These are phyloP conservation scores for Rhodotorula sp. DNA, from an alignment of 1,284 basidiomycete species.

Conservation along the genomic window DNA sequence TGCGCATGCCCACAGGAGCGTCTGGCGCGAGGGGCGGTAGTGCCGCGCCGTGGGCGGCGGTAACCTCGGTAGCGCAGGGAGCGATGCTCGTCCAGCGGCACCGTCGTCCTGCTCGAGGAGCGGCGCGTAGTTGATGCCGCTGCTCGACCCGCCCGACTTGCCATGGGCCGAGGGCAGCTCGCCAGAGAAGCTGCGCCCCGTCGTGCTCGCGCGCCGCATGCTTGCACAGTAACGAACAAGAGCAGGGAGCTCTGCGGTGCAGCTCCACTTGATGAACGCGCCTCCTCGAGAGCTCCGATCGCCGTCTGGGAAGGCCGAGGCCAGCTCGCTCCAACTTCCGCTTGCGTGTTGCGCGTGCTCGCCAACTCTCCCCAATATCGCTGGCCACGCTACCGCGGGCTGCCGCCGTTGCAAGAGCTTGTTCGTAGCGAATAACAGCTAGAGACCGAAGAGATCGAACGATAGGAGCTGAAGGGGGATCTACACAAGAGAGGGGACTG, in stretches of 20 bases:
- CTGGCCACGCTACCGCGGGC: no score
- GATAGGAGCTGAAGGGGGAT: background rate
- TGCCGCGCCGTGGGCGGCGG: background rate
- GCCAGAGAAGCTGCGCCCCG: background rate
- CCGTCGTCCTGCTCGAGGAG: background rate
- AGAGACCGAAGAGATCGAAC: background rate
- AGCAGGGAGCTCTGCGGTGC: no score
- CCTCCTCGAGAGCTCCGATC: no score
- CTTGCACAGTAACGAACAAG: background rate
- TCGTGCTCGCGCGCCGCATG: background rate
- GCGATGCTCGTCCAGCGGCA: background rate
- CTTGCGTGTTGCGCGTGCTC: no score
- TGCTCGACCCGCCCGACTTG: background rate
- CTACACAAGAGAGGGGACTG: background rate
- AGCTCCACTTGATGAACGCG: no score
- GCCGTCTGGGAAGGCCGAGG: no score
- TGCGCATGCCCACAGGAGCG: background rate
- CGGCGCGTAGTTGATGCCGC: background rate
- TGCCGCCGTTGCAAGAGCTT: no score
- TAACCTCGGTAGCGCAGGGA: background rate
- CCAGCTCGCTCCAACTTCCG: no score
- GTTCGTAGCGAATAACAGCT: no score
- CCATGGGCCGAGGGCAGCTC: background rate
- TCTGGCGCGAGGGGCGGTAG: background rate
- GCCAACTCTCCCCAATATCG: no score